Evolutionary conservation across 2,329 filamentous ascomycete species (phyloP), one percentile per base, ranked within the genome.

Genomic region (Venturiaceae sp.): DNA sequence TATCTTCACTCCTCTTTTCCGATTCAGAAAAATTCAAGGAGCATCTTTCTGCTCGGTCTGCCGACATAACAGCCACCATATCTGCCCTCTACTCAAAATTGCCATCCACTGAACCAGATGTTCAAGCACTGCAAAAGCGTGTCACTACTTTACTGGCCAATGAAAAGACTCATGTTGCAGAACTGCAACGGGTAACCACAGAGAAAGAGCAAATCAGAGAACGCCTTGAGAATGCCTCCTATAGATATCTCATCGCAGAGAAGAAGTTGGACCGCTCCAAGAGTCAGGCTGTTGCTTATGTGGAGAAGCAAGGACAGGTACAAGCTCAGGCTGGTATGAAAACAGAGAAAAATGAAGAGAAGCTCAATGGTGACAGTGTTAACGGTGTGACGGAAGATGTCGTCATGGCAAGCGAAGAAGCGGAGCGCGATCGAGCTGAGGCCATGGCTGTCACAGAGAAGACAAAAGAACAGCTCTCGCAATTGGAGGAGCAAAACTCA

Each of bases 181-280:
- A 92, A 68, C 74, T 95, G 55, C 90, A 95, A 63, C 83, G 86
- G 57, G 76, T 92, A 13, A 80, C 84, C 53, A 78, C 82, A 6
- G 91, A 96, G 66, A 95, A 94, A 66, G 87, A 95, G 57, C 85
- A 89, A 64, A 79, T 96, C 3, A 90, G 90, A 52, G 88, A 94
- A 66, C 87, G 92, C 62, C 78, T 97, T 21, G 92, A 97, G 68
- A 86, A 84, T 34, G 94, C 92, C 16, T 95, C 91, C 5, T 78
- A 95, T 60, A 84, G 94, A 63, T 97, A 95, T 68, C 90, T 97
- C 77, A 89, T 95, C 64, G 94, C 94, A 0, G 94, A 99, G 71
- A 95, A 95, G 76, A 94, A 91, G 70, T 78, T 97, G 56, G 94
- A 99, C 70, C 84, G 94, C 46, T 83, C 87, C 26, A 92, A 90